Percentiles rank a stretch among this genome's conserved stretches.
These are phyloP conservation scores for Solanum lycopersicoides DNA, from an alignment of 257 asterid species.

Conservation along the genomic window DNA sequence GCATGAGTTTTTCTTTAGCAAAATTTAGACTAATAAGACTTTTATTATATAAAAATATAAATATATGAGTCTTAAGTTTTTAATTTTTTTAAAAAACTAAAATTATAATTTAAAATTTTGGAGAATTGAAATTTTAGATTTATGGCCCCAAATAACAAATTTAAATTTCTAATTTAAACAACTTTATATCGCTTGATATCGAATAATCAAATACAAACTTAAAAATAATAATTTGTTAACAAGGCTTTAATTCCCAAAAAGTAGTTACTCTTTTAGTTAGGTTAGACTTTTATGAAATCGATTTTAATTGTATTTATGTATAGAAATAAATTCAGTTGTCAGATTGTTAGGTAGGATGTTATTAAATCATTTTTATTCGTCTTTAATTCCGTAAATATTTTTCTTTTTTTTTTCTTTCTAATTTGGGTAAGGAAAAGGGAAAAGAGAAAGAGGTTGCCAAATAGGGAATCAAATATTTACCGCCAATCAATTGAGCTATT, in stretches of 20 bases:
- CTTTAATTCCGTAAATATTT: neutral
- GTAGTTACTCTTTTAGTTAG: neutral
- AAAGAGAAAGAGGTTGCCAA: neutral
- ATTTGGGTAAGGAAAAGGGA: neutral
- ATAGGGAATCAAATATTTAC: too few relatives aligned
- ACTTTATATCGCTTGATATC: neutral
- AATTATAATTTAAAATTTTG: too few relatives aligned
- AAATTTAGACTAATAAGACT: too few relatives aligned
- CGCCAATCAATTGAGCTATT: too few relatives aligned
- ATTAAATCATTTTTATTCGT: neutral
- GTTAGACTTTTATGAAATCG: neutral
- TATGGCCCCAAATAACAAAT: neutral
- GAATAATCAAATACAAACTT: too few relatives aligned
- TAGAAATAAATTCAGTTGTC: neutral
- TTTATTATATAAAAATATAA: too few relatives aligned
- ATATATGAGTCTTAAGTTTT: too few relatives aligned
- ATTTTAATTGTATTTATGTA: neutral
- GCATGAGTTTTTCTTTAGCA: neutral
- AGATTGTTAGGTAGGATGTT: neutral
- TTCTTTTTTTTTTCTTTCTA: neutral
- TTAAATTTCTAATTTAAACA: too few relatives aligned
- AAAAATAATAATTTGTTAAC: neutral
- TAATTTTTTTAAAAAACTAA: too few relatives aligned
- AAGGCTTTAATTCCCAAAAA: neutral
- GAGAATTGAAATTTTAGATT: too few relatives aligned